These are phyloP conservation scores for Colletotrichum sp. DNA, from an alignment of 2,329 filamentous ascomycete genomes.

Conservation along the genomic window DNA sequence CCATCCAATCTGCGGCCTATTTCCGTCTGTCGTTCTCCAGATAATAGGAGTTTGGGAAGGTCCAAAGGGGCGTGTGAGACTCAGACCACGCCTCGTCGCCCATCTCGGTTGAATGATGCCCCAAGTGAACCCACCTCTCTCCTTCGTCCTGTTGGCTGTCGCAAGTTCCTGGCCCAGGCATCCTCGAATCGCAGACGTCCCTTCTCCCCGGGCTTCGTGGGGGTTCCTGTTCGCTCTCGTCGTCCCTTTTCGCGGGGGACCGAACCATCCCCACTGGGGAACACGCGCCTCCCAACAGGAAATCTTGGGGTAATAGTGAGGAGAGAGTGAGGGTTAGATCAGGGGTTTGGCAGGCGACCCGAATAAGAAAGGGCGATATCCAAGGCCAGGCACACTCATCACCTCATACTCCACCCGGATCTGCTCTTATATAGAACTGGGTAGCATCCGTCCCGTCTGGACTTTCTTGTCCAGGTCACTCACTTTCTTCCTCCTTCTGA, in stretches of 20 bases:
- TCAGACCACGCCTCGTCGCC: not conserved
- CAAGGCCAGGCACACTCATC: not conserved
- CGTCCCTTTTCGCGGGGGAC: constrained; percentile 13
- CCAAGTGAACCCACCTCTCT: not conserved
- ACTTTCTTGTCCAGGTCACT: not conserved
- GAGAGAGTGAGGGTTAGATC: constrained; percentile 2
- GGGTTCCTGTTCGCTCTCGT: not conserved
- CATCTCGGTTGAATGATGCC: constrained; percentile 12
- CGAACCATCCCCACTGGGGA: not conserved
- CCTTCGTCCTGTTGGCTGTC: not conserved
- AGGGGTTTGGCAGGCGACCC: not conserved
- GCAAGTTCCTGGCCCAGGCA: not conserved
- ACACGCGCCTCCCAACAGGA: not conserved
- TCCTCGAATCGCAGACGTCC: not conserved
- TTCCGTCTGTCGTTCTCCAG: not conserved
- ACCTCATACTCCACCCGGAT: not conserved
- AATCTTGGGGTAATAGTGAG: constrained; percentile 6
- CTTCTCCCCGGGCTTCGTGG: not conserved
- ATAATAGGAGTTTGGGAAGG: not conserved
- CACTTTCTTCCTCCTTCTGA: not conserved
- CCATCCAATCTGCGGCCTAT: not conserved
- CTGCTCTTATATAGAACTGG: constrained; percentile 2
- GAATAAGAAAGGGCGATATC: not conserved
- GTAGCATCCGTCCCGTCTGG: not conserved
- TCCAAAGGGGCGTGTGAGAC: not conserved